Evolutionary conservation across 345 rosid genomes (phyloP), one percentile per base, ranked within the genome.

Genomic region (Jatropha curcas): DNA sequence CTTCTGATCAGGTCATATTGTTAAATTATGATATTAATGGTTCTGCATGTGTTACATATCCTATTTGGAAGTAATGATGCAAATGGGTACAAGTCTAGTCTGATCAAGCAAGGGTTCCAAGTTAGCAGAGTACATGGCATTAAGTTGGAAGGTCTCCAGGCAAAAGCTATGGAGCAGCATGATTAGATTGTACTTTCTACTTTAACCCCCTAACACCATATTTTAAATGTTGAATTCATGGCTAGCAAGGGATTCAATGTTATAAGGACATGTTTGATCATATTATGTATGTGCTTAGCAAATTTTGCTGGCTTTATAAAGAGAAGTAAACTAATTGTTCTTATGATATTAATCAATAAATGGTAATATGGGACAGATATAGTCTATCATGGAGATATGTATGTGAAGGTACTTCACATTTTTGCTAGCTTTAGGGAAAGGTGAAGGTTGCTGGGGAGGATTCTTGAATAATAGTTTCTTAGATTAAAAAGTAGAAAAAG

Each of bases 1-100:
- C 7, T 41, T 51, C 71, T 19, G 35, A 62, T 58, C n/a, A 20
- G 30, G 14, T 16, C 12, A 16, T 7, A 4, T 55, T 71, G 20
- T 45, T 13, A 8, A 41, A n/a, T n/a, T 13, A 24, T 33, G 43
- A 20, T n/a, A 10, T 65, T 48, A 12, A 34, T 50, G 68, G 24
- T 17, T 48, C 65, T 72, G 41, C 55, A 61, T 39, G 20, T 77
- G 56, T 33, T 67, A 31, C 61, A 28, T 35, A 3, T 5, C 17
- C 31, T 43, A 25, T 46, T 27, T 55, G 67, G 5, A 51, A 37
- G 45, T 14, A 48, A 8, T 67, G 41, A 20, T 52, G 16, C 62
- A 55, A 24, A 12, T 56, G 34, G 34, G 63, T 35, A 33, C 10
- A 34, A 68, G 62, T n/a, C 28, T 20, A 33, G 61, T 20, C 46